Evolutionary conservation across 148 eudicot species (phyloP).

Genomic region (Arbutus unedo): DNA sequence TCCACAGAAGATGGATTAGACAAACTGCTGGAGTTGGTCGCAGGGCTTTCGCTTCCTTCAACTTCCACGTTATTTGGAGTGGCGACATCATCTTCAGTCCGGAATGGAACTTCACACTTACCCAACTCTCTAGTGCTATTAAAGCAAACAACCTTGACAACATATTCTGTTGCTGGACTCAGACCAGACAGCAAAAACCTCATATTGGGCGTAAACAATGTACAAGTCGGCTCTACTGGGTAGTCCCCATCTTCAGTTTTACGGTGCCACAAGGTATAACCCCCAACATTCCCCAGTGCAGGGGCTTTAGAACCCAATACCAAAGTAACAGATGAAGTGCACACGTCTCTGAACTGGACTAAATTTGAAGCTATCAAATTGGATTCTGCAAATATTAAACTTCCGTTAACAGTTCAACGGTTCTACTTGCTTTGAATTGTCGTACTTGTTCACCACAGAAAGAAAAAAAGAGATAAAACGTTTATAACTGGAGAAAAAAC

Average conservation of each 20-base stretch:
- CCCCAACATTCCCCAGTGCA: slow-evolving; percentile 20
- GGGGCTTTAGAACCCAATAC: slow-evolving; percentile 38
- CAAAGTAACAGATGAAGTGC: slow-evolving; percentile 48
- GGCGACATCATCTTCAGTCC: slow-evolving; percentile 24
- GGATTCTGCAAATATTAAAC: slow-evolving; percentile 37
- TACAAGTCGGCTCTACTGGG: slow-evolving; percentile 52
- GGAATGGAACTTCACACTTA: slow-evolving; percentile 40
- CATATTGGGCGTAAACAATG: slow-evolving; percentile 45
- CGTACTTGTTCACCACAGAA: background rate
- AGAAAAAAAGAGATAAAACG: background rate
- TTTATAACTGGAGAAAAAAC: background rate
- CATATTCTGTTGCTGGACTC: slow-evolving; percentile 54
- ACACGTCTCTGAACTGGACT: slow-evolving; percentile 50
- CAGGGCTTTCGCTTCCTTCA: slow-evolving; percentile 66
- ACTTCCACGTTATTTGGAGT: slow-evolving; percentile 17
- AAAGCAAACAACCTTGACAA: slow-evolving; percentile 50
- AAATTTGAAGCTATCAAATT: slow-evolving; percentile 24
- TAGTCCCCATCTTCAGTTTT: slow-evolving; percentile 51
- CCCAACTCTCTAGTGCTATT: slow-evolving; percentile 36
- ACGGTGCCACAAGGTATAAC: slow-evolving; percentile 66
- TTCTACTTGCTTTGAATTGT: background rate
- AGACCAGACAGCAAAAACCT: slow-evolving; percentile 52
- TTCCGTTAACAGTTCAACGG: background rate
- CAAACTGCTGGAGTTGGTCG: slow-evolving; percentile 74
- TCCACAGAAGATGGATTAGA: slow-evolving; percentile 90